Conservation (phyloP, 768 basidiomycete species). For the Mycena indigotica region DNA sequence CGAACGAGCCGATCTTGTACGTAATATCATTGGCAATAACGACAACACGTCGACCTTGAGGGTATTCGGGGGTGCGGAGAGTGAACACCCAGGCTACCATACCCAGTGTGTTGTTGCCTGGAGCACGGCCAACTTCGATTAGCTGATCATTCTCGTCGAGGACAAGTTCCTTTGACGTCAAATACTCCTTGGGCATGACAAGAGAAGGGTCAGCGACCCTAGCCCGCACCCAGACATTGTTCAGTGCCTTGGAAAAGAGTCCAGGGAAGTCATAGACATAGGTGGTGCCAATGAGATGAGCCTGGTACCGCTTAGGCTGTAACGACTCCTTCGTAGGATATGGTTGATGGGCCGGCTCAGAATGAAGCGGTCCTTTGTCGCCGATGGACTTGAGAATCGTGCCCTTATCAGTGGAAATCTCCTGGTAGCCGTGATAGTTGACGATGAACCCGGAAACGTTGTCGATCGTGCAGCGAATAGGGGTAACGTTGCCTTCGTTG, state of each 20-base stretch:
- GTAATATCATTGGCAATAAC: slow-evolving; percentile 99
- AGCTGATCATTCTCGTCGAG: slow-evolving; percentile 92
- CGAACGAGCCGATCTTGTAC: slow-evolving; percentile 97
- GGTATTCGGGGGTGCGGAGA: slow-evolving; percentile 89
- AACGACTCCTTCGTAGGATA: slow-evolving; percentile 98
- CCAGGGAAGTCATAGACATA: slow-evolving; percentile 99
- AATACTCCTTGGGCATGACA: slow-evolving; percentile 71
- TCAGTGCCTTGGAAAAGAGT: slow-evolving; percentile 94
- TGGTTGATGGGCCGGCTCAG: slow-evolving; percentile 90
- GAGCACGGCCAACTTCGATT: slow-evolving; percentile 86
- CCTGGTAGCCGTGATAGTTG: slow-evolving; percentile 97
- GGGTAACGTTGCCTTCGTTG: slow-evolving; percentile 89
- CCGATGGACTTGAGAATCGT: slow-evolving; percentile 98
- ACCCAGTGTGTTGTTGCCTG: slow-evolving; percentile 92
- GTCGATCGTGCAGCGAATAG: slow-evolving; percentile 97
- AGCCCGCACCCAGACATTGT: slow-evolving; percentile 86
- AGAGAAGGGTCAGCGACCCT: slow-evolving; percentile 66
- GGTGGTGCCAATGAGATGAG: slow-evolving; percentile 96
- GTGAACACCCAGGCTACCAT: slow-evolving; percentile 99
- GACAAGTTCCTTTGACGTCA: slow-evolving; percentile 88
- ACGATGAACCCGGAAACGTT: slow-evolving; percentile 99
- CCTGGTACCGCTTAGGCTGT: slow-evolving; percentile 98
- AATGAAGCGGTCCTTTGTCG: slow-evolving; percentile 93
- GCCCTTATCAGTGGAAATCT: slow-evolving; percentile 95
- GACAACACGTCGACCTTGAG: slow-evolving; percentile 81